Conservation (phyloP, 805 yeast species). For the Teunomyces atbi region DNA sequence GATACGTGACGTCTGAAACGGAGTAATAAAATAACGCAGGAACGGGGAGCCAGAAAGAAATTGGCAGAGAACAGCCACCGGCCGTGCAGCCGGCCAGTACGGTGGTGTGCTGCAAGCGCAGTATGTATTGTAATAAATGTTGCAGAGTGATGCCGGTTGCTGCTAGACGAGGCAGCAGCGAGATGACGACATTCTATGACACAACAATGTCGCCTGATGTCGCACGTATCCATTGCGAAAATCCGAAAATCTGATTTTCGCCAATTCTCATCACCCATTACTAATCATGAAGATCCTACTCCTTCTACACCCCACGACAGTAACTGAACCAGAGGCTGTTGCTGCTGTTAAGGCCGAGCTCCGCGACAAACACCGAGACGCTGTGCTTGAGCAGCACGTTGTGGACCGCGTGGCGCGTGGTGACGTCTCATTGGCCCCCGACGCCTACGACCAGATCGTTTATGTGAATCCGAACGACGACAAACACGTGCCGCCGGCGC, state of each 20-base stretch:
- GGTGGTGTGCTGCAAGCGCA: no score
- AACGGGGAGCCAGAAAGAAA: neutral
- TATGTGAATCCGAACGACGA: conserved; percentile 56
- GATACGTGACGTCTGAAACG: neutral
- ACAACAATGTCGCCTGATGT: no score
- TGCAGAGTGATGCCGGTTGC: no score
- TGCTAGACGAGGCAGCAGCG: no score
- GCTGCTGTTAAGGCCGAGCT: conserved; percentile 36
- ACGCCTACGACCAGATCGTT: conserved; percentile 43
- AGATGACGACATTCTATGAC: no score
- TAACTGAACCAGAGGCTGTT: conserved; percentile 51
- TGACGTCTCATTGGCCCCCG: conserved; percentile 36
- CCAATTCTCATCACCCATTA: neutral
- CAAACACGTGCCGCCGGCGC: conserved; percentile 46
- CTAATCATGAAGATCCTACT: conserved; percentile 32
- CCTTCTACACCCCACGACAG: conserved; percentile 66
- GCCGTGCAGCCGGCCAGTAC: no score
- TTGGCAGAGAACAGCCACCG: neutral
- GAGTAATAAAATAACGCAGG: neutral
- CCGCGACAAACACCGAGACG: conserved; percentile 21
- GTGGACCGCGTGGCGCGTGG: conserved; percentile 57
- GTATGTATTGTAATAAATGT: no score
- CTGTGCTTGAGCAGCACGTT: conserved; percentile 45
- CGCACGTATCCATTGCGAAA: no score
- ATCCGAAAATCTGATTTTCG: no score